Evolutionary conservation across 2,329 filamentous ascomycete species (phyloP), one percentile per base, ranked within the genome.

Genomic region (Lasiodiplodia sp.): DNA sequence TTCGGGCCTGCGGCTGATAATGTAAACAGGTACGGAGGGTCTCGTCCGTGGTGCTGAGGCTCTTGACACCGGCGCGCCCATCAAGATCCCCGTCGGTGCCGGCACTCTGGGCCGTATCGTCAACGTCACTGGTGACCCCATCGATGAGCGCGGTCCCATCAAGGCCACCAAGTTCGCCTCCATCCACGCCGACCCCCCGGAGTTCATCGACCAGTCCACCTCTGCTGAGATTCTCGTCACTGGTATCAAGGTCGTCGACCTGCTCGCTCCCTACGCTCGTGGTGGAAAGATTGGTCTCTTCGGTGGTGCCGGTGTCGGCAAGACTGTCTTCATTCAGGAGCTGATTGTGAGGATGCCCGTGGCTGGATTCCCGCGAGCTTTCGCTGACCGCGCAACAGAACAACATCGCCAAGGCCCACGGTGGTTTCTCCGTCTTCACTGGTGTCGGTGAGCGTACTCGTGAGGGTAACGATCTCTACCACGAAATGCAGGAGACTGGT

Each of bases 231-330:
- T 99, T 84, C 90, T 99, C 77, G 92, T 96, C 79, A 99, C 96
- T 77, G 96, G 96, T 91, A 99, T 99, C 90, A 99, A 99, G 92
- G 96, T 99, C 84, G 96, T 99, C 86, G 96, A 99, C 84, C 89
- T 99, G 76, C 91, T 99, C 80, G 96, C 96, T 79, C 96, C 96
- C 80, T 99, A 99, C 86, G 96, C 96, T 83, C 96, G 96, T 96
- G 96, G 96, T 93, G 96, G 96, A 91, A 99, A 99, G 92, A 99
- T 99, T 89, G 96, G 96, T 93, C 94, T 99, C 78, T 99, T 99
- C 87, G 96, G 96, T 87, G 96, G 96, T 95, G 96, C 96, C 79
- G 96, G 96, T 96, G 96, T 99, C 89, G 96, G 96, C 86, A 99
- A 99, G 92, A 99, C 96, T 83, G 96, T 99, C 83, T 99, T 98